A percentile compares a stretch with the other conserved stretches of the same genome.
phyloP scores from a whole-genome alignment of 352 stramenopile species.

The Pythium brassicae region DNA sequence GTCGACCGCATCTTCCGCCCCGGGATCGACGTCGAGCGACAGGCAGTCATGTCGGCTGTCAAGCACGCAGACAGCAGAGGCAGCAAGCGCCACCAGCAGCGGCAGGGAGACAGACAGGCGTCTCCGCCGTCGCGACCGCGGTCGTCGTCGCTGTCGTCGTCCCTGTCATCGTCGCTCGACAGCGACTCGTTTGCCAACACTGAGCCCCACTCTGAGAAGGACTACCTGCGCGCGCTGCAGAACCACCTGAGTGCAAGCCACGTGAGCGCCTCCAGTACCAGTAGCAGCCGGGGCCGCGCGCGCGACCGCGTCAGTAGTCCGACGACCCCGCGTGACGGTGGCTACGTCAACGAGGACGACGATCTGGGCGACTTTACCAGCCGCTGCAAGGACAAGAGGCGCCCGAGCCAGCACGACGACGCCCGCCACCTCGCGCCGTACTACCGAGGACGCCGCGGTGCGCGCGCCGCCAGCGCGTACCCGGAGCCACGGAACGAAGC shows the following conservation, averaged over 20 bases:
- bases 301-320: background rate
- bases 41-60: constrained; percentile 35
- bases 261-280: background rate
- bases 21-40: constrained; percentile 14
- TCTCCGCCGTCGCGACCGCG: background rate
- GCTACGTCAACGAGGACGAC: constrained; percentile 1
- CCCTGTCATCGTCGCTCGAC: background rate
- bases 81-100: background rate
- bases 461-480: background rate
- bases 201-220: constrained; percentile 8
- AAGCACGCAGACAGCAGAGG: constrained; percentile 23
- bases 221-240: constrained; percentile 11
- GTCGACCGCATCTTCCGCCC: constrained; percentile 21
- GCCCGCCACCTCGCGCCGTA: background rate
- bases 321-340: background rate
- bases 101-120: background rate
- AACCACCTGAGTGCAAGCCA: constrained; percentile 6
- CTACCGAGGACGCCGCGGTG: background rate
- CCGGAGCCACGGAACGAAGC: constrained; percentile 4
- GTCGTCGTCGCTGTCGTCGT: constrained; percentile 6
- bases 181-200: constrained; percentile 11
- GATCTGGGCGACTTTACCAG: constrained; percentile 6
- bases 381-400: background rate
- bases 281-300: too few species aligned
- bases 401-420: background rate